These are phyloP conservation scores for Beauveria brongniartii DNA, from an alignment of 2,329 filamentous ascomycete species.

Conservation along the genomic window DNA sequence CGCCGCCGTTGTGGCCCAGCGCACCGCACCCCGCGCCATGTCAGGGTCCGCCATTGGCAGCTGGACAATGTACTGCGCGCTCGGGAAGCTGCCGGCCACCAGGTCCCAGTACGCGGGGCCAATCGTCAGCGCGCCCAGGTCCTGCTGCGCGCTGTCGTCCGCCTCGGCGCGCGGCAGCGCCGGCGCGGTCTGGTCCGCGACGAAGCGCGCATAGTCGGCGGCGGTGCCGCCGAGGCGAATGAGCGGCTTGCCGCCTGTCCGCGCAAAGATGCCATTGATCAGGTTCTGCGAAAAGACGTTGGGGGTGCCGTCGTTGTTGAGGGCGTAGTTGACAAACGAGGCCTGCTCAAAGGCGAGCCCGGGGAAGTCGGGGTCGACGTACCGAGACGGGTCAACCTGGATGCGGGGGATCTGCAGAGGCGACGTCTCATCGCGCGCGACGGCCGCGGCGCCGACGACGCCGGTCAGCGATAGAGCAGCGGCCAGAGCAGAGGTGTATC, in stretches of 20 bases:
- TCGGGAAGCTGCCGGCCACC: conserved; percentile 21
- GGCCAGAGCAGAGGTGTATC: neutral
- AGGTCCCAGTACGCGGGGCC: conserved; percentile 27
- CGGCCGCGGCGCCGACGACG: neutral
- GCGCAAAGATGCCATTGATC: conserved; percentile 24
- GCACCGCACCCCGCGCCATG: conserved; percentile 23
- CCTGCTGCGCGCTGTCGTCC: conserved; percentile 26
- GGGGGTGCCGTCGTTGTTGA: conserved; percentile 20
- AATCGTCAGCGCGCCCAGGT: conserved; percentile 26
- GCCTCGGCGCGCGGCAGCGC: conserved; percentile 26
- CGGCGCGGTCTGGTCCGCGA: conserved; percentile 22
- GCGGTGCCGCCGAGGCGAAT: conserved; percentile 29
- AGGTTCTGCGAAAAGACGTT: conserved; percentile 28
- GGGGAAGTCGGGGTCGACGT: conserved; percentile 3
- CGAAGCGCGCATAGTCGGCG: conserved; percentile 27
- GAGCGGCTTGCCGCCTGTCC: conserved; percentile 26
- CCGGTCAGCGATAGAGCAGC: neutral
- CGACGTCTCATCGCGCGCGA: conserved; percentile 2
- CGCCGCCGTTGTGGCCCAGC: conserved; percentile 24
- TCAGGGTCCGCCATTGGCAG: conserved; percentile 28
- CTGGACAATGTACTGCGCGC: conserved; percentile 27
- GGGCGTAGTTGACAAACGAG: conserved; percentile 4
- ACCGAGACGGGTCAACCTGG: neutral
- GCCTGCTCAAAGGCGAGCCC: conserved; percentile 5
- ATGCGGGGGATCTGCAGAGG: neutral